phyloP scores from a whole-genome alignment of 352 stramenopile species.

The Aphanomyces cochlioides region DNA sequence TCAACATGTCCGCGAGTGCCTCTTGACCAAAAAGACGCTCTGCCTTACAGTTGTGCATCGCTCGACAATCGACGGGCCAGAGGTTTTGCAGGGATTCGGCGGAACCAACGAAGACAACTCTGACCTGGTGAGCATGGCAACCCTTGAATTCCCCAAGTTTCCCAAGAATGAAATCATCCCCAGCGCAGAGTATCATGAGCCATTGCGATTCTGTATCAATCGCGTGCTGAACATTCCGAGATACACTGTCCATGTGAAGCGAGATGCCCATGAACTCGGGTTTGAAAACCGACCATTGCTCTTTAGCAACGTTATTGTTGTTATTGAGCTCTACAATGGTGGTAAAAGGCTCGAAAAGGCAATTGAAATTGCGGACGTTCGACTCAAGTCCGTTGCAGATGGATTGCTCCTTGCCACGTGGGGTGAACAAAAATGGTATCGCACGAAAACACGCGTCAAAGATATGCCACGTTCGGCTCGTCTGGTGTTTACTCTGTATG shows the following conservation, averaged over 20 bases:
- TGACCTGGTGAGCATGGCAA: neutral
- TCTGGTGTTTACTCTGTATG: conserved; percentile 64
- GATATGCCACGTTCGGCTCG: conserved; percentile 72
- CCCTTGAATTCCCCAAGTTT: neutral
- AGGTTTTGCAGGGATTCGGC: neutral
- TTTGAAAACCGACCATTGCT: conserved; percentile 47
- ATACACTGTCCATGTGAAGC: conserved; percentile 52
- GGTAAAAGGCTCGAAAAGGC: conserved; percentile 62
- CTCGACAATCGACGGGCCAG: conserved; percentile 55
- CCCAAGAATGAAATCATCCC: neutral
- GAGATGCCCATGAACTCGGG: conserved; percentile 61
- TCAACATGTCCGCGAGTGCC: conserved; percentile 78
- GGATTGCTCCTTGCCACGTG: conserved; percentile 63
- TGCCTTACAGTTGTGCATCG: conserved; percentile 80
- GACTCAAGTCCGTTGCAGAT: conserved; percentile 64
- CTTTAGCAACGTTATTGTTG: conserved; percentile 64
- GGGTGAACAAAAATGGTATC: conserved; percentile 67
- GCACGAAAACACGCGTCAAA: conserved; percentile 67
- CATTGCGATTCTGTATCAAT: conserved; percentile 61
- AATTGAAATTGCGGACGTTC: conserved; percentile 66
- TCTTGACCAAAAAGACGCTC: conserved; percentile 82
- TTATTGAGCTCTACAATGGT: conserved; percentile 72
- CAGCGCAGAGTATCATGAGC: conserved; percentile 45
- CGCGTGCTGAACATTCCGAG: conserved; percentile 80
- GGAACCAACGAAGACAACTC: neutral